Evolutionary conservation across 495 filamentous ascomycete genomes (phyloP).

Genomic region (Collariella sp.): DNA sequence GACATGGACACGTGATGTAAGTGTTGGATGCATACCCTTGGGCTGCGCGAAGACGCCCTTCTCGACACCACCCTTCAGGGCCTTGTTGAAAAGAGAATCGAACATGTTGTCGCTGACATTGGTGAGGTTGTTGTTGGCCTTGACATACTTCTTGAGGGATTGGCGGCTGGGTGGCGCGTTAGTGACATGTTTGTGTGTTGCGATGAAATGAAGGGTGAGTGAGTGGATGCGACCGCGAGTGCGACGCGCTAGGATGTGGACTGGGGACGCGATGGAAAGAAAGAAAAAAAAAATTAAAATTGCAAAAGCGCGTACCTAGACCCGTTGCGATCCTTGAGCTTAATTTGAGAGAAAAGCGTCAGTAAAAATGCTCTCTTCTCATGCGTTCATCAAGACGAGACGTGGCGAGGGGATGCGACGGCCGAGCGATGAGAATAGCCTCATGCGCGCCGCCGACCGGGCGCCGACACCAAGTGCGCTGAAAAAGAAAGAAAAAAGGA

Average conservation of each 20-base stretch:
- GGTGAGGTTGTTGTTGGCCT: slow-evolving; percentile 94
- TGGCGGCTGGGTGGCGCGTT: slow-evolving; percentile 59
- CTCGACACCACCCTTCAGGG: slow-evolving; percentile 80
- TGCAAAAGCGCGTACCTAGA: slow-evolving; percentile 46
- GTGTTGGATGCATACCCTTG: slow-evolving; percentile 61
- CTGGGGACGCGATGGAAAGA: slow-evolving; percentile 4
- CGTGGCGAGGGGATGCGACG: slow-evolving; percentile 7
- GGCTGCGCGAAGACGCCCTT: slow-evolving; percentile 85
- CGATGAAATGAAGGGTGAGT: background rate
- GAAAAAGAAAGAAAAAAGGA: slow-evolving; percentile 33
- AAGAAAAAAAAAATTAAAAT: slow-evolving; percentile 6
- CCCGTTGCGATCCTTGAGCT: slow-evolving; percentile 61
- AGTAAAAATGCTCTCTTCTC: slow-evolving; percentile 31
- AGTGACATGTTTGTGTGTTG: slow-evolving; percentile 24
- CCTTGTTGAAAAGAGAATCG: slow-evolving; percentile 87
- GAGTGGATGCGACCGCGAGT: background rate
- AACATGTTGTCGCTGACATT: slow-evolving; percentile 63
- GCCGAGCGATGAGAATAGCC: slow-evolving; percentile 17
- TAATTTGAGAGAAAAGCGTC: slow-evolving; percentile 31
- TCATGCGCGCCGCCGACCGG: slow-evolving; percentile 16
- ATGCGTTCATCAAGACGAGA: background rate
- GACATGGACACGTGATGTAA: background rate
- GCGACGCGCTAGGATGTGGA: background rate
- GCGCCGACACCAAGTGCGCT: slow-evolving; percentile 25
- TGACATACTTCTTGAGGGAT: slow-evolving; percentile 96